These are phyloP conservation scores for Amanita exitialis DNA, from an alignment of 768 basidiomycete genomes.

Conservation along the genomic window DNA sequence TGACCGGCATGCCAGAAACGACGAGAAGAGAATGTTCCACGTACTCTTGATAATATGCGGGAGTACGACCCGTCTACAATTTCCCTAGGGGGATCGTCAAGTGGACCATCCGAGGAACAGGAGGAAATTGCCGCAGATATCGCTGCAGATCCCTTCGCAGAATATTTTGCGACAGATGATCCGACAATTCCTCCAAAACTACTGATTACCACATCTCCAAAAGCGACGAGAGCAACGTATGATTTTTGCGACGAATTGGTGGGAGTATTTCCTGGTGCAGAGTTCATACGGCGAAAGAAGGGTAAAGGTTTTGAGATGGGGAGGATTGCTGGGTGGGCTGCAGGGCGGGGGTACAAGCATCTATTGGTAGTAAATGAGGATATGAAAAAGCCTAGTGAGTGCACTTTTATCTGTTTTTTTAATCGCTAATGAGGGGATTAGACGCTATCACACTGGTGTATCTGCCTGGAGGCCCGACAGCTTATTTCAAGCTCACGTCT, in stretches of 20 bases:
- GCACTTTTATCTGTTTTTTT: conserved; percentile 8
- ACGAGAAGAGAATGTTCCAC: conserved; percentile 74
- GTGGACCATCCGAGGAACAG: conserved; percentile 22
- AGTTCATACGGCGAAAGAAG: conserved; percentile 79
- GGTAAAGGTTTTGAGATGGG: conserved; percentile 89
- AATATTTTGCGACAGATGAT: conserved; percentile 63
- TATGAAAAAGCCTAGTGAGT: conserved; percentile 84
- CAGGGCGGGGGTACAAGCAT: conserved; percentile 79
- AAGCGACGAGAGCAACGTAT: conserved; percentile 82
- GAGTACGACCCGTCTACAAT: conserved; percentile 65
- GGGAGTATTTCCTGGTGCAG: conserved; percentile 85
- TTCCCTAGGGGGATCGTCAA: conserved; percentile 45
- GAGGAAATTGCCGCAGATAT: conserved; percentile 62
- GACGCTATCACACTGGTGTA: conserved; percentile 90
- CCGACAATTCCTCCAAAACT: conserved; percentile 75
- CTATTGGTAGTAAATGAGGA: conserved; percentile 93
- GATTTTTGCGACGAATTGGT: conserved; percentile 90
- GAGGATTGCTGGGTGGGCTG: conserved; percentile 87
- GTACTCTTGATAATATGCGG: conserved; percentile 88
- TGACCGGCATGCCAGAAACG: conserved; percentile 48
- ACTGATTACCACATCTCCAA: conserved; percentile 83
- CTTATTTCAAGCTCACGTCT: conserved; percentile 91
- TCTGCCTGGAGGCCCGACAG: conserved; percentile 87
- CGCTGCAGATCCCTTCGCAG: conserved; percentile 66
- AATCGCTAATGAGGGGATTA: conserved; percentile 19